phyloP scores from a whole-genome alignment of 2,329 filamentous ascomycete genomes.

The Fonsecaea monophora region DNA sequence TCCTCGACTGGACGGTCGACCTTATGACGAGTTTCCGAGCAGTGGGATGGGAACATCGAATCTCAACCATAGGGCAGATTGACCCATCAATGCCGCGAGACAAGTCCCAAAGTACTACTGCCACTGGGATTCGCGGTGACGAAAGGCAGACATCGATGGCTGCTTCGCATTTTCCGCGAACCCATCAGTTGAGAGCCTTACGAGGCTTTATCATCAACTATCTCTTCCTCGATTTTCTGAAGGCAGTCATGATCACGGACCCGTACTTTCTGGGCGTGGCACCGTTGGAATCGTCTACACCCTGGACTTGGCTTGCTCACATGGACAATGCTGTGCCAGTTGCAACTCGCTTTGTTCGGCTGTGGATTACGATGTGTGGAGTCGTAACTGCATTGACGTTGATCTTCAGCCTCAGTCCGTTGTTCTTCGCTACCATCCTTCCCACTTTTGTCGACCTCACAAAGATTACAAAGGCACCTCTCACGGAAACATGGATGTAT shows the following conservation, averaged over 20 bases:
- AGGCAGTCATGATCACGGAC: constrained; percentile 74
- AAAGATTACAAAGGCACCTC: constrained; percentile 63
- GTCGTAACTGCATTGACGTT: constrained; percentile 67
- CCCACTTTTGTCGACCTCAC: constrained; percentile 54
- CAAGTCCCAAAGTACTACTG: constrained; percentile 38
- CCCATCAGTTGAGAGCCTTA: constrained; percentile 26
- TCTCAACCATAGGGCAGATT: constrained; percentile 54
- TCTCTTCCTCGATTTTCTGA: constrained; percentile 72
- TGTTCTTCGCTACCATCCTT: constrained; percentile 63
- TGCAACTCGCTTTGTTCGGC: constrained; percentile 61
- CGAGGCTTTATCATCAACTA: constrained; percentile 62
- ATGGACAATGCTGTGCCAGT: constrained; percentile 26
- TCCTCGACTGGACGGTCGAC: constrained; percentile 65
- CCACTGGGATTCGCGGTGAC: constrained; percentile 17
- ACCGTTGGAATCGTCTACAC: constrained; percentile 54
- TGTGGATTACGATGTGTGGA: constrained; percentile 61
- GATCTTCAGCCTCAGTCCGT: constrained; percentile 65
- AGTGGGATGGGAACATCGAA: constrained; percentile 66
- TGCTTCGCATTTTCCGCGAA: constrained; percentile 18
- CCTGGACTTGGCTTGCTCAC: constrained; percentile 37
- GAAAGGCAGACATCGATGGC: constrained; percentile 32
- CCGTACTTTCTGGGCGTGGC: constrained; percentile 73
- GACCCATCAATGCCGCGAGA: constrained; percentile 41
- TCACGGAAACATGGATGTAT: constrained; percentile 68
- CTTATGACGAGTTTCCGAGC: constrained; percentile 65